These are phyloP conservation scores for Arthroderma sp. DNA, from an alignment of 2,329 filamentous ascomycete species.

Conservation along the genomic window DNA sequence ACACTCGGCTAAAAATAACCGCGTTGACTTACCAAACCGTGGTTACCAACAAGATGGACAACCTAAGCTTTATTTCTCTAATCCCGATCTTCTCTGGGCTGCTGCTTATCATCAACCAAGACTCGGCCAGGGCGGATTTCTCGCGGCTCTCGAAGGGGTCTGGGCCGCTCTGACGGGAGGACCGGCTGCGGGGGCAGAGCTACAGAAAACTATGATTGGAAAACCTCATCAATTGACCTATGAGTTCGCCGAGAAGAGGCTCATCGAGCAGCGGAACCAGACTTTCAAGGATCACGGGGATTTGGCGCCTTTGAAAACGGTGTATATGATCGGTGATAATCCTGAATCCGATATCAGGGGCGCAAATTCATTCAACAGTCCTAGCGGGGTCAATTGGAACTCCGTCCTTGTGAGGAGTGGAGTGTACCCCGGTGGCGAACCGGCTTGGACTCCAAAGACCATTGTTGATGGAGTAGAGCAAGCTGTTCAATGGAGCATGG, in stretches of 20 bases:
- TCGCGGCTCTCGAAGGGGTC: slow-evolving; percentile 64
- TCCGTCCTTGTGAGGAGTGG: slow-evolving; percentile 69
- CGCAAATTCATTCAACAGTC: slow-evolving; percentile 60
- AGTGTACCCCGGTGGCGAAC: slow-evolving; percentile 50
- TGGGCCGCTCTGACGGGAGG: slow-evolving; percentile 61
- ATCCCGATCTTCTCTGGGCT: slow-evolving; percentile 82
- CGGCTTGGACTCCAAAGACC: slow-evolving; percentile 48
- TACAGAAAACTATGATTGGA: slow-evolving; percentile 59
- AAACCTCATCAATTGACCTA: slow-evolving; percentile 74
- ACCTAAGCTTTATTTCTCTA: slow-evolving; percentile 73
- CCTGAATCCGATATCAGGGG: slow-evolving; percentile 82
- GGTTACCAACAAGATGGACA: slow-evolving; percentile 78
- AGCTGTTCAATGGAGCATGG: slow-evolving; percentile 64
- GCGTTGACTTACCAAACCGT: slow-evolving; percentile 48
- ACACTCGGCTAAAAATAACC: slow-evolving; percentile 57
- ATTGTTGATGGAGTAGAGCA: slow-evolving; percentile 63
- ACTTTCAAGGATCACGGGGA: slow-evolving; percentile 27
- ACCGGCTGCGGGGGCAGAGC: slow-evolving; percentile 36
- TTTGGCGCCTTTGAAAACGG: slow-evolving; percentile 45
- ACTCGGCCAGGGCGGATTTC: slow-evolving; percentile 83
- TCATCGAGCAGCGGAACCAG: slow-evolving; percentile 47
- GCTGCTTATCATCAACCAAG: slow-evolving; percentile 72
- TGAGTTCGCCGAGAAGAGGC: slow-evolving; percentile 63
- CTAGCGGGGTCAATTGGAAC: slow-evolving; percentile 58
- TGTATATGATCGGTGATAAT: slow-evolving; percentile 93